These are phyloP conservation scores for Verbena officinalis DNA, from an alignment of 257 asterid genomes.

Conservation along the genomic window DNA sequence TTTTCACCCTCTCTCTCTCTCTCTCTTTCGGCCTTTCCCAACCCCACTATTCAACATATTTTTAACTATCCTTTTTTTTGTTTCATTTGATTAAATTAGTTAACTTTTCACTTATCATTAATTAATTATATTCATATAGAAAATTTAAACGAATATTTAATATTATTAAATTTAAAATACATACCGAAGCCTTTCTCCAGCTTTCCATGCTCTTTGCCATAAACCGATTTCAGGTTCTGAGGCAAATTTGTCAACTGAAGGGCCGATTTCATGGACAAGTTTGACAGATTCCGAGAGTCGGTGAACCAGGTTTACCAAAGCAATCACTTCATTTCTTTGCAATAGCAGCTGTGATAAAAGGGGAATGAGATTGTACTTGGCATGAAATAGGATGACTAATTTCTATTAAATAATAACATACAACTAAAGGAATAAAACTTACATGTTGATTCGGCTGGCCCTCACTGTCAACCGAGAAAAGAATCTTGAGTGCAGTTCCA, in stretches of 20 bases:
- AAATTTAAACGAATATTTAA: no score
- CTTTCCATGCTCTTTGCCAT: constrained; percentile 46
- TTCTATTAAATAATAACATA: background rate
- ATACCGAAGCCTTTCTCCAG: constrained; percentile 43
- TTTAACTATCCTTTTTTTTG: background rate
- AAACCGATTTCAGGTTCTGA: constrained; percentile 45
- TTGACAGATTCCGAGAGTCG: constrained; percentile 87
- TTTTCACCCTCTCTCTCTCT: no score
- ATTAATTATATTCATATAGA: no score
- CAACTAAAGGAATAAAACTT: constrained; percentile 44
- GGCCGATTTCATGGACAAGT: constrained; percentile 71
- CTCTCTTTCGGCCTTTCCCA: no score
- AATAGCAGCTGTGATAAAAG: constrained; percentile 62
- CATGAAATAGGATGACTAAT: background rate
- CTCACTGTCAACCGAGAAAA: constrained; percentile 74
- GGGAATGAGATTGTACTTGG: constrained; percentile 10
- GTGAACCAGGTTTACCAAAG: constrained; percentile 77
- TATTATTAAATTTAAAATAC: no score
- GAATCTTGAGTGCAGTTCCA: constrained; percentile 92
- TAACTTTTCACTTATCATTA: no score
- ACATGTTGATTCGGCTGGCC: constrained; percentile 53
- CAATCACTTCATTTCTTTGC: constrained; percentile 95
- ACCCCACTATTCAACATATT: no score
- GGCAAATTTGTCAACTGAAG: constrained; percentile 56
- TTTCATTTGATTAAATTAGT: constrained; percentile 8